Conservation (phyloP, 2,329 filamentous ascomycete genomes). For the Fusarium sp. region DNA sequence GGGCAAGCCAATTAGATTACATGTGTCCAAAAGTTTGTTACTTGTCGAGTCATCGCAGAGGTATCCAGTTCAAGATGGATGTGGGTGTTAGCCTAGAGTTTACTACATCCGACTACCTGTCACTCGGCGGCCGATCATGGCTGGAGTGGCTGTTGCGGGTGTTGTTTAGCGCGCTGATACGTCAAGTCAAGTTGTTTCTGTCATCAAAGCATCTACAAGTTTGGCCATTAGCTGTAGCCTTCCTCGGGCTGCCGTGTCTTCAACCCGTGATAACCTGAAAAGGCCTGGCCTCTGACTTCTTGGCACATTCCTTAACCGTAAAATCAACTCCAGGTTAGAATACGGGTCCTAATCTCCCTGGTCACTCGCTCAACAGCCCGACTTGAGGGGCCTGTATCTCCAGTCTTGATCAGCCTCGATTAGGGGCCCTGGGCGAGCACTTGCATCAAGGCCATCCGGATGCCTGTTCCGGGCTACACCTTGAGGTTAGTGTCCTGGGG, state of each 20-base stretch:
- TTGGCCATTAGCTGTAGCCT: not conserved
- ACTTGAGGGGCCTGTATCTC: conserved; percentile 2
- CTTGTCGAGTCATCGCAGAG: not conserved
- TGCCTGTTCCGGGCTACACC: conserved; percentile 13
- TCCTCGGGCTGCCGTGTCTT: not conserved
- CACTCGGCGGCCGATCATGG: not conserved
- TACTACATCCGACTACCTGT: conserved; percentile 1
- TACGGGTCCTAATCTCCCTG: conserved; percentile 16
- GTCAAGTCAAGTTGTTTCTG: not conserved
- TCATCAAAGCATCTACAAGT: not conserved
- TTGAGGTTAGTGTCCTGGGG: conserved; percentile 1
- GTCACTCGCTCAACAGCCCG: not conserved
- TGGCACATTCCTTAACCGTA: conserved; percentile 22
- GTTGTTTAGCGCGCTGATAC: not conserved
- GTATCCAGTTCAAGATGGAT: not conserved
- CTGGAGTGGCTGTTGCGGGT: not conserved
- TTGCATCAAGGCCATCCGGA: conserved; percentile 24
- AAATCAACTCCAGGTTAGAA: not conserved
- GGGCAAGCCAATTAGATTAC: conserved; percentile 13
- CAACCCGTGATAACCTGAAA: not conserved
- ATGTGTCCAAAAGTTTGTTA: not conserved
- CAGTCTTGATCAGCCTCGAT: conserved; percentile 5
- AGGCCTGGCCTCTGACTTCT: conserved; percentile 4
- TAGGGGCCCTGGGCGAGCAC: conserved; percentile 12
- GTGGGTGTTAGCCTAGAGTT: conserved; percentile 3